phyloP scores from a whole-genome alignment of 1,139 yeast genomes.

The Blastobotrys indianensis region DNA sequence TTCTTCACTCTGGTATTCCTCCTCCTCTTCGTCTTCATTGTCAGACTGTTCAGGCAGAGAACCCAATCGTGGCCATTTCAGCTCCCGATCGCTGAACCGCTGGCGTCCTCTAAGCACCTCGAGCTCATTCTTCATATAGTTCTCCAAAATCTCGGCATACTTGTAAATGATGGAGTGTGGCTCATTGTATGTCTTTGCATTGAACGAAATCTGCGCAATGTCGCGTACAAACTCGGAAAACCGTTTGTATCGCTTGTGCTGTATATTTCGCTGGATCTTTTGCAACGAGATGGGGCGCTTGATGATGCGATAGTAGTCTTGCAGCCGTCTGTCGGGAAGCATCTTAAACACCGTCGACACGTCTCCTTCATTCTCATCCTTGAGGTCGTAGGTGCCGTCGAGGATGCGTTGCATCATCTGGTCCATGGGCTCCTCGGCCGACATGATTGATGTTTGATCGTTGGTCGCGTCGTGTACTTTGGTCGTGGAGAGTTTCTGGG shows the following conservation, averaged over 20 bases:
- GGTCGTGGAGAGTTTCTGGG: no score
- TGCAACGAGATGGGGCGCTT: constrained; percentile 44
- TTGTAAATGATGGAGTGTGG: constrained; percentile 60
- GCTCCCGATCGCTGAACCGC: constrained; percentile 37
- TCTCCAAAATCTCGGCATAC: constrained; percentile 68
- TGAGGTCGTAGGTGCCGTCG: constrained; percentile 31
- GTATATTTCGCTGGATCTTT: constrained; percentile 43
- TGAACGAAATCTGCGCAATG: constrained; percentile 80
- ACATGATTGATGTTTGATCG: not conserved
- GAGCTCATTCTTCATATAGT: constrained; percentile 49
- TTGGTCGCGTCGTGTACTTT: no score
- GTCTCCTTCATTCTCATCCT: constrained; percentile 28
- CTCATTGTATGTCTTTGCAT: constrained; percentile 78
- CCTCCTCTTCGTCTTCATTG: constrained; percentile 12
- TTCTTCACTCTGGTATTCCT: constrained; percentile 17
- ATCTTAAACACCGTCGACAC: constrained; percentile 40
- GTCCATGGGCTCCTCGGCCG: constrained; percentile 3
- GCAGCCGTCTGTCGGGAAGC: constrained; percentile 40
- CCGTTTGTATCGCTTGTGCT: constrained; percentile 47
- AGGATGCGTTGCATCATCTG: constrained; percentile 24
- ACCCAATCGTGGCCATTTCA: constrained; percentile 62
- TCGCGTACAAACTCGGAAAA: constrained; percentile 71
- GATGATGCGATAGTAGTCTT: constrained; percentile 44
- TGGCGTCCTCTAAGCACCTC: constrained; percentile 46
- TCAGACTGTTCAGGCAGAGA: constrained; percentile 47